phyloP scores from a whole-genome alignment of 2,329 filamentous ascomycete species.

The Paramyrothecium roridum region DNA sequence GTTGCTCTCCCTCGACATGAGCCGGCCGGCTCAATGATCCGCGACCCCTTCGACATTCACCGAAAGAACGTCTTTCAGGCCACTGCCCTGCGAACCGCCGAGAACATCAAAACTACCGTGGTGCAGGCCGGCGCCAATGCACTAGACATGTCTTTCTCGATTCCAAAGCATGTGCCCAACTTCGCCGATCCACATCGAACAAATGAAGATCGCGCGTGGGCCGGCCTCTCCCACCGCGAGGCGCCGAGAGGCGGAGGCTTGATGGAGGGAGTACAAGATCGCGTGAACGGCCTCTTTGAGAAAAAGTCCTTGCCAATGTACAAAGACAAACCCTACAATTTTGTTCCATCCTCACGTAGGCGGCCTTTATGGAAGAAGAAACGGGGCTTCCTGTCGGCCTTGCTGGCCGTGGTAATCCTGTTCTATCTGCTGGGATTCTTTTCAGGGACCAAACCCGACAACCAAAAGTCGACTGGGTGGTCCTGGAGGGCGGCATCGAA shows the following conservation, averaged over 20 bases:
- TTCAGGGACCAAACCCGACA: conserved; percentile 29
- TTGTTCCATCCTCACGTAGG: conserved; percentile 57
- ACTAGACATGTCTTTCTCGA: conserved; percentile 61
- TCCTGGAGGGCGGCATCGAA: conserved; percentile 55
- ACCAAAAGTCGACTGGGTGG: conserved; percentile 44
- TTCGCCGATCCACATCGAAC: conserved; percentile 63
- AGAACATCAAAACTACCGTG: conserved; percentile 42
- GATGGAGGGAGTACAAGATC: conserved; percentile 55
- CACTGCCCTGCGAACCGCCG: conserved; percentile 41
- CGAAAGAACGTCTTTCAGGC: conserved; percentile 44
- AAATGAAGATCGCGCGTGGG: conserved; percentile 66
- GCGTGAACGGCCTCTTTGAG: conserved; percentile 63
- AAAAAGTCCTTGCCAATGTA: conserved; percentile 76
- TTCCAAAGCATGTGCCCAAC: conserved; percentile 68
- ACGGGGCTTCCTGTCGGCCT: conserved; percentile 49
- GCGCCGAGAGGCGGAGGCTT: conserved; percentile 30
- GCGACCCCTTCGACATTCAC: conserved; percentile 43
- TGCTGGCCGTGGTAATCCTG: conserved; percentile 52
- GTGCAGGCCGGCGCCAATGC: conserved; percentile 46
- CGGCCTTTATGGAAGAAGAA: conserved; percentile 62
- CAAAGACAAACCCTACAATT: conserved; percentile 94
- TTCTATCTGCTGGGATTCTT: conserved; percentile 72
- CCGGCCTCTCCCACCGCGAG: conserved; percentile 36
- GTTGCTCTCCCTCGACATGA: conserved; percentile 19
- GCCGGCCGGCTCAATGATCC: conserved; percentile 30